Evolutionary conservation across 116 monocot genomes (phyloP).

Genomic region (Dioscorea cayenensis): DNA sequence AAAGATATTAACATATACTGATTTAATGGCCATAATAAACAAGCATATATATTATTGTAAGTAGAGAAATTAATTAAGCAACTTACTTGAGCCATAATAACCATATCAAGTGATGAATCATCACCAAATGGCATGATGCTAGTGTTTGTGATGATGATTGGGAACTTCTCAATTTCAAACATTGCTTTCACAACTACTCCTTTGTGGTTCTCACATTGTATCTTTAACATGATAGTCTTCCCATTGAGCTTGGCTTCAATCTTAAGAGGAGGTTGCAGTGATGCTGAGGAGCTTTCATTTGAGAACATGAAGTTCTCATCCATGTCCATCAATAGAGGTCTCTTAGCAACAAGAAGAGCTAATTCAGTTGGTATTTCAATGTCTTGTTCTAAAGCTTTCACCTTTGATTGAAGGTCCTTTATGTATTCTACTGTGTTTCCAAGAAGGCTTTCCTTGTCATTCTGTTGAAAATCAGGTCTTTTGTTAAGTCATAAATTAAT

Average conservation of each 20-base stretch:
- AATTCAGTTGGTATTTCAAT: constrained; percentile 22
- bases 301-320: constrained; percentile 6
- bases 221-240: constrained; percentile 28
- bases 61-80: not conserved
- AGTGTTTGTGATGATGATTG: constrained; percentile 24
- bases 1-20: not conserved
- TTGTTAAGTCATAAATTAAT: no score
- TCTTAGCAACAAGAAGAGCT: constrained; percentile 23
- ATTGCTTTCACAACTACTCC: constrained; percentile 29
- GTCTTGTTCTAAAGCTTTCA: constrained; percentile 28
- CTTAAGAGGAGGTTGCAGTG: constrained; percentile 11
- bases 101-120: constrained; percentile 19
- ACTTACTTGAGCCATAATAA: constrained; percentile 41
- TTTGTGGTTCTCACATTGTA: constrained; percentile 42
- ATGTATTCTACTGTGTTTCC: constrained; percentile 37
- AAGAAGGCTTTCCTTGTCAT: constrained; percentile 44
- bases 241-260: constrained; percentile 28
- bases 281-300: not conserved
- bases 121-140: constrained; percentile 32
- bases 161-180: constrained; percentile 36
- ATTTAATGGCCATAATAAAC: not conserved
- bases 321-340: not conserved
- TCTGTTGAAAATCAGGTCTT: not conserved
- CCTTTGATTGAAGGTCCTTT: constrained; percentile 31
- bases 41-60: not conserved